phyloP scores from a whole-genome alignment of 2,329 filamentous ascomycete species.

The Phialophora expanda region DNA sequence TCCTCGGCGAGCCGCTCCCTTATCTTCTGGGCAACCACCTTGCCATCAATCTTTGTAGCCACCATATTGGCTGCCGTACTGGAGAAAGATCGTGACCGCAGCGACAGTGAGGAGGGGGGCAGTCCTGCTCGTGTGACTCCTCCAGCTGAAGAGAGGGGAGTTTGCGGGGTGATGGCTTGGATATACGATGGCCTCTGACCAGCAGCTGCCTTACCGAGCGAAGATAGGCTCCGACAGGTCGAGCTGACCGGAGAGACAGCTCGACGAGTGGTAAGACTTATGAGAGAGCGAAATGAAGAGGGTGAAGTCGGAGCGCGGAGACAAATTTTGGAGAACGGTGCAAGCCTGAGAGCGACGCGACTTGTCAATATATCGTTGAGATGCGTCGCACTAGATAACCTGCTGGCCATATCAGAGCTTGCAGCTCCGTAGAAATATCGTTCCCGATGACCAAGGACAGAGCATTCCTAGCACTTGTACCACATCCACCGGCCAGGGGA shows the following conservation, averaged over 20 bases:
- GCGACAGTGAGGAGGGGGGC: slow-evolving; percentile 38
- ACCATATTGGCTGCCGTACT: slow-evolving; percentile 71
- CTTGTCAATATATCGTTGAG: slow-evolving; percentile 21
- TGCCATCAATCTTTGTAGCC: slow-evolving; percentile 92
- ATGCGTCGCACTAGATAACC: slow-evolving; percentile 27
- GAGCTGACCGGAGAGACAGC: slow-evolving; percentile 20
- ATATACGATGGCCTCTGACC: neutral
- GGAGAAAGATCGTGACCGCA: slow-evolving; percentile 50
- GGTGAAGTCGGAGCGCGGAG: slow-evolving; percentile 24
- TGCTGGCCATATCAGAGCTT: slow-evolving; percentile 33
- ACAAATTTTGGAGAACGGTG: slow-evolving; percentile 26
- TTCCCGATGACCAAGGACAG: slow-evolving; percentile 13
- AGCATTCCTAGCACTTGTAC: slow-evolving; percentile 18
- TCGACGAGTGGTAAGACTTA: slow-evolving; percentile 16
- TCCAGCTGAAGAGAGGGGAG: neutral
- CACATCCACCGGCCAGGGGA: slow-evolving; percentile 15
- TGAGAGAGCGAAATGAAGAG: slow-evolving; percentile 19
- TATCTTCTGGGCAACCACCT: slow-evolving; percentile 89
- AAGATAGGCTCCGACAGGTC: slow-evolving; percentile 1
- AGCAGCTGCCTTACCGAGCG: slow-evolving; percentile 18
- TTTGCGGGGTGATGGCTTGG: slow-evolving; percentile 9
- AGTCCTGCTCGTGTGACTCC: slow-evolving; percentile 17
- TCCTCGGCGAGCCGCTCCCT: slow-evolving; percentile 79
- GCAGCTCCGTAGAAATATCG: slow-evolving; percentile 20
- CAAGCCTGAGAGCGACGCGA: slow-evolving; percentile 23